Evolutionary conservation across 2,329 filamentous ascomycete genomes (phyloP), one percentile per base, ranked within the genome.

Genomic region (Exophiala xenobiotica): DNA sequence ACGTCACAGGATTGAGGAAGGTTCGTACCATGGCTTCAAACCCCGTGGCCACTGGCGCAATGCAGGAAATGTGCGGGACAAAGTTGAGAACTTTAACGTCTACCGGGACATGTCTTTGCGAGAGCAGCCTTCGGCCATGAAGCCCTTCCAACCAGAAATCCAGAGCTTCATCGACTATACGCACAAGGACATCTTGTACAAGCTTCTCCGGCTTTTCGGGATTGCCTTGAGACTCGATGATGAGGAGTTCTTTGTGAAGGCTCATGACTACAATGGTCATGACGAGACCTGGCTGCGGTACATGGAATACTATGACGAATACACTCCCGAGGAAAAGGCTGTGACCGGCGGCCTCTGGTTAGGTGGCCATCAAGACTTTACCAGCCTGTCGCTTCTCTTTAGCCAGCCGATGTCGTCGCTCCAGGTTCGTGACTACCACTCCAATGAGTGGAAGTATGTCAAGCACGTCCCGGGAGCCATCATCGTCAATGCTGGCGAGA

Each of bases 271-370:
- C 63, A 74, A 82, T 1, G 70, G 75, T n/a, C 73, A 78, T 22
- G 75, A 78, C 14, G 80, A 84, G 54, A 79, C 80, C 19, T 80
- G 84, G 51, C 70, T 84, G n/a, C 74, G 82, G 2, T 84, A 83
- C 63, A 84, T 84, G 79, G 72, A 77, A 42, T 83, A 83, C 54
- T 71, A 72, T 6, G 76, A 79, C 27, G 46, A 41, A 14, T 38
- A 42, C 12, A 73, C 68, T 0, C 63, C 70, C 0, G 72, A 77
- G n/a, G 74, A 78, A 19, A 46, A 75, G 50, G 70, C 69, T 23
- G 69, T 68, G 31, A 68, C 71, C 1, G 73, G 72, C 0, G 65
- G 68, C 16, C 66, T 79, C 0, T 77, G 76, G 56, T 68, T 70
- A 0, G 67, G 68, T 0, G 79, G 79, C 0, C 79, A 83, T 58